phyloP scores from a whole-genome alignment of 768 basidiomycete genomes.

The Suillus paluster region DNA sequence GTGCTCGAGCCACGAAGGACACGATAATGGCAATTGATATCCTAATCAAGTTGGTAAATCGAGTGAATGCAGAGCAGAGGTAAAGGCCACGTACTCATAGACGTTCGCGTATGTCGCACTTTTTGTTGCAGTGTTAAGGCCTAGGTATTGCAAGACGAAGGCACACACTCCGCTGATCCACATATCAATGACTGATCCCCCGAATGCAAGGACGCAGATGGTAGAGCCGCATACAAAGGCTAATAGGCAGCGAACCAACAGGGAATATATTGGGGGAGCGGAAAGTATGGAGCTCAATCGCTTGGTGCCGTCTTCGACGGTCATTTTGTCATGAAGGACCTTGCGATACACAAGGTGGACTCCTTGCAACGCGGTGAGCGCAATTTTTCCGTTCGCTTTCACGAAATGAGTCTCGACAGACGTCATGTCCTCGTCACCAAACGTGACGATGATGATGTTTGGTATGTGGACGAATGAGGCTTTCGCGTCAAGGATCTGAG shows the following conservation, averaged over 20 bases:
- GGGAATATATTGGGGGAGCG: slow-evolving; percentile 69
- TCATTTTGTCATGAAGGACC: slow-evolving; percentile 84
- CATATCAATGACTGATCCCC: slow-evolving; percentile 83
- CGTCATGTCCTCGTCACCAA: slow-evolving; percentile 73
- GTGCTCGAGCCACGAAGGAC: slow-evolving; percentile 77
- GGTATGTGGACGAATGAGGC: too few species aligned
- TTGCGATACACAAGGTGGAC: slow-evolving; percentile 86
- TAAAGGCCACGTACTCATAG: slow-evolving; percentile 72
- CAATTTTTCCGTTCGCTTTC: slow-evolving; percentile 78
- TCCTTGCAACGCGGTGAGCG: slow-evolving; percentile 78
- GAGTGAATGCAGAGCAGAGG: not conserved
- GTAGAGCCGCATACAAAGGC: slow-evolving; percentile 80
- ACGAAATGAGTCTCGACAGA: slow-evolving; percentile 86
- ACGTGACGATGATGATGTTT: slow-evolving; percentile 65
- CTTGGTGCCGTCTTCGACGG: slow-evolving; percentile 71
- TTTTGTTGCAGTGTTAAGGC: slow-evolving; percentile 81
- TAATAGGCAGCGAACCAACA: slow-evolving; percentile 68
- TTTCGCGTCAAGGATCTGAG: too few species aligned
- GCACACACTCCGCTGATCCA: slow-evolving; percentile 76
- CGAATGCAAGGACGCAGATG: slow-evolving; percentile 84
- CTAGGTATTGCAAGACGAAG: slow-evolving; percentile 75
- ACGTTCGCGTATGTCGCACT: slow-evolving; percentile 94
- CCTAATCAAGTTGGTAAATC: slow-evolving; percentile 41
- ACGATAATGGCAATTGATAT: slow-evolving; percentile 86
- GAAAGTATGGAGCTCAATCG: slow-evolving; percentile 67